phyloP scores from a whole-genome alignment of 352 stramenopile species.

The Aphanomyces invadans region DNA sequence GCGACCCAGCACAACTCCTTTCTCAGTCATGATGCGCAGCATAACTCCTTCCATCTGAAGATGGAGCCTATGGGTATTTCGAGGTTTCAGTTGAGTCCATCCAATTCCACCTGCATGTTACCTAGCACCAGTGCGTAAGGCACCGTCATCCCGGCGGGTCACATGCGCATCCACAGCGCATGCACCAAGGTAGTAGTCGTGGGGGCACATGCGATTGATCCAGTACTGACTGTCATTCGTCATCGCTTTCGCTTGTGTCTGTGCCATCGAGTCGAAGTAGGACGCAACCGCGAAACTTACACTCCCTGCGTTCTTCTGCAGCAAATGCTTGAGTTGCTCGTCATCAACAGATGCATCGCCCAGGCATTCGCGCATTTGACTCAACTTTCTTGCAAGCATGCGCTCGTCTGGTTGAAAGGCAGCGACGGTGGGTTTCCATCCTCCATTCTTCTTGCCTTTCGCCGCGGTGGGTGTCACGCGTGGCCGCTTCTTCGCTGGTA shows the following conservation, averaged over 20 bases:
- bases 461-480: conserved; percentile 20
- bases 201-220: conserved; percentile 29
- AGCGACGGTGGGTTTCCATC: conserved; percentile 12
- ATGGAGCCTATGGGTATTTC: neutral
- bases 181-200: conserved; percentile 14
- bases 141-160: conserved; percentile 10
- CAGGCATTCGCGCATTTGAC: conserved; percentile 60
- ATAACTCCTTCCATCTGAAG: conserved; percentile 15
- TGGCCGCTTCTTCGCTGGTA: conserved; percentile 8
- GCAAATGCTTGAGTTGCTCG: conserved; percentile 42
- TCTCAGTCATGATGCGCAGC: conserved; percentile 3
- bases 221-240: conserved; percentile 31
- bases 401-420: conserved; percentile 42
- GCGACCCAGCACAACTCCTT: conserved; percentile 14
- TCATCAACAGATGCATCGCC: conserved; percentile 50
- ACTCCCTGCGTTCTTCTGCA: conserved; percentile 69
- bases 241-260: neutral
- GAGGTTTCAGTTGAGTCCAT: neutral
- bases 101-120: neutral
- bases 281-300: conserved; percentile 56
- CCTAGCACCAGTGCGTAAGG: conserved; percentile 6
- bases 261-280: conserved; percentile 51
- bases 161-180: conserved; percentile 9
- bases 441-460: conserved; percentile 19
- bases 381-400: conserved; percentile 52